Conservation (phyloP, 148 eudicot genomes). For the Rhododendron griersonianum region DNA sequence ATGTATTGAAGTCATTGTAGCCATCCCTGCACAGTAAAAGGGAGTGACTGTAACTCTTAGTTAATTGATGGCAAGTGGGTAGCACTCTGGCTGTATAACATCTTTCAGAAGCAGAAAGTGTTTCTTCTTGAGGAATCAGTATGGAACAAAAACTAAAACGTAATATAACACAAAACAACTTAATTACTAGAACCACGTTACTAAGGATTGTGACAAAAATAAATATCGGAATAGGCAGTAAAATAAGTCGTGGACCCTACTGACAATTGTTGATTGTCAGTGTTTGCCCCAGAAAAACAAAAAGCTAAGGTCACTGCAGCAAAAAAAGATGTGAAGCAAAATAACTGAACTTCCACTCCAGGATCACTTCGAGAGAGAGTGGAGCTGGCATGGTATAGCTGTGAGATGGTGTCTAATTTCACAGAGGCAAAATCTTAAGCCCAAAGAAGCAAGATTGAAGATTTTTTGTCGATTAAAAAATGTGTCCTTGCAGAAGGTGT, state of each 20-base stretch:
- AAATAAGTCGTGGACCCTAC: neutral
- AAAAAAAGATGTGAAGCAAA: too few species aligned
- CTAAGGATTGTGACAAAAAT: neutral
- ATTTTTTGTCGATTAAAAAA: neutral
- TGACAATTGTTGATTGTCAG: neutral
- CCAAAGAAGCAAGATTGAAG: neutral
- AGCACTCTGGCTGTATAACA: neutral
- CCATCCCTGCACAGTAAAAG: slow-evolving; percentile 71
- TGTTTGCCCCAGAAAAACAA: neutral
- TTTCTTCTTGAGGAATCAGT: neutral
- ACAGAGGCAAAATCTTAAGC: neutral
- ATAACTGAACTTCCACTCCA: neutral
- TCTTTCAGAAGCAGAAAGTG: neutral
- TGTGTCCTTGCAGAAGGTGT: neutral
- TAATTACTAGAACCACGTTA: neutral
- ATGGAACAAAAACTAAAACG: neutral
- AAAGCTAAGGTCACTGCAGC: neutral
- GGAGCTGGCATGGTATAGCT: neutral
- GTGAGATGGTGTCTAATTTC: neutral
- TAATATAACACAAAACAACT: neutral
- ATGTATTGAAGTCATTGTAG: slow-evolving; percentile 97
- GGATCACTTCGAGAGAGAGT: neutral
- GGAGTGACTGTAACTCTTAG: slow-evolving; percentile 8
- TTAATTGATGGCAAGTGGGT: neutral
- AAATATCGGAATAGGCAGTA: neutral